Conservation (phyloP, 805 yeast genomes). For the Candida alai region DNA sequence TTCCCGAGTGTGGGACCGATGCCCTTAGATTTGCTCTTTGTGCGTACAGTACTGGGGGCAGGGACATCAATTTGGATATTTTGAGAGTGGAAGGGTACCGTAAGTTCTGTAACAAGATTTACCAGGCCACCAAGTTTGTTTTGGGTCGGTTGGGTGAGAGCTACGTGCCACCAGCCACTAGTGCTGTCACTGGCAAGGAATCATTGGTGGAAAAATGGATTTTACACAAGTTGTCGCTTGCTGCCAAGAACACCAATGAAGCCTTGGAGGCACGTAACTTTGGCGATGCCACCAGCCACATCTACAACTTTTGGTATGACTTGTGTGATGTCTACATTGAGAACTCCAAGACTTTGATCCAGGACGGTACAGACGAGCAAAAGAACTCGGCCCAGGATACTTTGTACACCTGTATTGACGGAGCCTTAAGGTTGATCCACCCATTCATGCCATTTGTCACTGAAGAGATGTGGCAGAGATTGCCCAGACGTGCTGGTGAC, state of each 20-base stretch:
- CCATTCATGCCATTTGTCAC: conserved; percentile 98
- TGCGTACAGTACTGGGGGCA: conserved; percentile 98
- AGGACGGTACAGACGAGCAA: conserved; percentile 86
- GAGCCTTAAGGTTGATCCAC: conserved; percentile 86
- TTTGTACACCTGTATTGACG: conserved; percentile 86
- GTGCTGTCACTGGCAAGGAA: conserved; percentile 68
- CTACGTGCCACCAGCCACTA: conserved; percentile 72
- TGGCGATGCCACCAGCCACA: conserved; percentile 77
- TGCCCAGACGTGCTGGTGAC: conserved; percentile 82
- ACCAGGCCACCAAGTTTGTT: conserved; percentile 97
- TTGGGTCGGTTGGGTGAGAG: conserved; percentile 88
- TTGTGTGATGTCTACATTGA: conserved; percentile 98
- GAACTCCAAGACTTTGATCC: conserved; percentile 88
- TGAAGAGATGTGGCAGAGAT: conserved; percentile 98
- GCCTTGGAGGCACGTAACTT: conserved; percentile 83
- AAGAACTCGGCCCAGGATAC: conserved; percentile 91
- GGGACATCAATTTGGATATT: conserved; percentile 95
- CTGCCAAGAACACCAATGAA: conserved; percentile 61
- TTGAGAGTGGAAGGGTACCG: conserved; percentile 98
- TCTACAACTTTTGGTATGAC: conserved; percentile 94
- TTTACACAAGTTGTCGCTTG: conserved; percentile 72
- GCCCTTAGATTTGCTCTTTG: conserved; percentile 97
- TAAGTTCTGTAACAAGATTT: conserved; percentile 98
- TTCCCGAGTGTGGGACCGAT: conserved; percentile 99
- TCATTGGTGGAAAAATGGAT: conserved; percentile 97